Base-by-base conservation (phyloP, 1,284 basidiomycete species). In the Microbotryum saponariae region DNA sequence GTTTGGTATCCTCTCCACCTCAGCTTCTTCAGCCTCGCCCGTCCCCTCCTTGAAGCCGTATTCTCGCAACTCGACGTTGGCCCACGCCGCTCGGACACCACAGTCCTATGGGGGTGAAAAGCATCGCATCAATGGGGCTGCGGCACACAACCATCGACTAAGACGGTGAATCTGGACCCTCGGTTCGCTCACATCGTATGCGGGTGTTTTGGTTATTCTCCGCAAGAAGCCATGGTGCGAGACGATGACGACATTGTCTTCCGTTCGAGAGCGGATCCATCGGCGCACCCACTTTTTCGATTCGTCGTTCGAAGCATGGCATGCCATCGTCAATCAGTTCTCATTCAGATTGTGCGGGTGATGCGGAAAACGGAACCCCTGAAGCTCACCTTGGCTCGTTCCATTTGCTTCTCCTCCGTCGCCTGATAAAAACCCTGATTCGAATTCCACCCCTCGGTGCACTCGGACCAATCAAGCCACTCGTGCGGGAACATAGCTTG, bases 381-480 rank as follows among this genome's bases (percentile, higher is more conserved):
- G 37, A 4, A 42, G 37, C 37, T 42, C 14, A 42, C 37, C 37
- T 42, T 42, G 12, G 64, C 67, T 20, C 67, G 54, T 29, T 59
- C 62, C 16, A 62, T 54, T 51, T 66, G 63, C 56, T 59, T 59
- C n/a, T 29, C 18, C 50, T 66, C 64, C 14, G 55, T 59, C 29
- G 64, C 60, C 33, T 56, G 48, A 48, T 62, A 68, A 50, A 53
- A 33, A 25, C 64, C 67, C 21, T 23, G 5, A 56, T 68, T 68
- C 51, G 48, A n/a, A 55, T 68, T 68, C 67, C 67, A 68, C 12
- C 58, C 67, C 4, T 56, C 59, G 42, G 51, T 27, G 21, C 23
- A 45, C 29, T 62, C 58, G 12, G 51, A 48, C 62, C 66, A 68
- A 53, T 68, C 62, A 51, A 66, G 58, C 52, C 58, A 68, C 31